Base-by-base conservation (phyloP, 352 stramenopile genomes). In the Phytophthora quininea region DNA sequence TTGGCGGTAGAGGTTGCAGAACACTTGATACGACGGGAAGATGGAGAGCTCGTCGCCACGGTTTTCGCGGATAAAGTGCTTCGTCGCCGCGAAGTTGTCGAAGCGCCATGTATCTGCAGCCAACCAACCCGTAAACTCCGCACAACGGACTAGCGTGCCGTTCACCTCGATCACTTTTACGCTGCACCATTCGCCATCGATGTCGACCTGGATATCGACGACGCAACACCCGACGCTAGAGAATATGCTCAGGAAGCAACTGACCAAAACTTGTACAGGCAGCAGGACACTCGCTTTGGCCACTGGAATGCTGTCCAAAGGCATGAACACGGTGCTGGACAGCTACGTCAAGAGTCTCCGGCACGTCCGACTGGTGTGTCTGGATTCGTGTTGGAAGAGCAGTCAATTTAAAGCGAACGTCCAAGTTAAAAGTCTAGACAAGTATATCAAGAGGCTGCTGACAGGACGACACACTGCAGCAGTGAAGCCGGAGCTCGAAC, bases 381-480 rank as follows among this genome's bases (percentile, higher is more conserved):
- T 73, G 10, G 38, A 65, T 9, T 35, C 42, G 6, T 67, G 48
- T 47, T 62, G 61, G 46, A 59, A 40, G 8, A 58, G 56, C 29
- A 72, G 58, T 37, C 37, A 54, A 42, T 64, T 54, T 46, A 14
- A 58, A 30, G 49, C 63, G 56, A 65, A 9, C 55, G 38, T 9
- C 65, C 5, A 29, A n/a, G 47, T 64, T 3, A 69, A 66, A n/a
- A 45, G 14, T 1, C 29, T 65, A 37, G 59, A 69, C 35, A 65
- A 69, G 55, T 68, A 73, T 8, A 24, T 73, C 12, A 58, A 64
- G 4, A 69, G 62, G 49, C n/a, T 73, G 48, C 54, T 73, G 3
- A 69, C 59, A 9, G 54, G 49, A 4, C 30, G 31, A 4, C 64
- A 64, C 5, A 32, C n/a, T 29, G 8, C 7, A 19, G 47, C 24